Percentiles rank a stretch among this genome's conserved stretches.
phyloP scores from a whole-genome alignment of 345 rosid genomes.

The Passiflora organensis region DNA sequence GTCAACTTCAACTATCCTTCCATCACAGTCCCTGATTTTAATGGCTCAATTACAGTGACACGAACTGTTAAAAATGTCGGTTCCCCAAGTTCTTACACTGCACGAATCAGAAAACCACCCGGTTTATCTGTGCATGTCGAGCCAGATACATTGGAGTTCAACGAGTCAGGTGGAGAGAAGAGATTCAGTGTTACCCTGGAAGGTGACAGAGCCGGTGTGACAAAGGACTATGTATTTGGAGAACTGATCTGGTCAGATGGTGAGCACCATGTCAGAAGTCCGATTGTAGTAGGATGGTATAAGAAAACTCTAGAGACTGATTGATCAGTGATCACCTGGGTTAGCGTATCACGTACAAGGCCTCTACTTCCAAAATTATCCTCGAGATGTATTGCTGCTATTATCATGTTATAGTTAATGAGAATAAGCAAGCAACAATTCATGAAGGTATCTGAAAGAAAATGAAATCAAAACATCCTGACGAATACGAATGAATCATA shows the following conservation, averaged over 20 bases:
- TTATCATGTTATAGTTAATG: too few species aligned
- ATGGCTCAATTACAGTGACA: conserved; percentile 8
- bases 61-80: conserved; percentile 23
- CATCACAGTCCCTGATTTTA: conserved; percentile 15
- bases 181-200: conserved; percentile 9
- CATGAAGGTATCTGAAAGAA: too few species aligned
- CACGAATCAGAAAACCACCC: conserved; percentile 6
- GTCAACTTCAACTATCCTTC: conserved; percentile 20
- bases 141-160: conserved; percentile 18
- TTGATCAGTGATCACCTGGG: too few species aligned
- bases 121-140: conserved; percentile 19
- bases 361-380: too few species aligned
- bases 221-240: conserved; percentile 33
- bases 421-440: too few species aligned
- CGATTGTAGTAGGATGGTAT: conserved; percentile 20
- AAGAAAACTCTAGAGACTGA: not conserved
- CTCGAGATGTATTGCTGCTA: too few species aligned
- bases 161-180: conserved; percentile 20
- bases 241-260: conserved; percentile 21
- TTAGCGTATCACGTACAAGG: too few species aligned
- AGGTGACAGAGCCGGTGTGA: conserved; percentile 10
- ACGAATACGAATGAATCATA: too few species aligned
- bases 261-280: conserved; percentile 20
- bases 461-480: too few species aligned
- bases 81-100: conserved; percentile 12